These are phyloP conservation scores for Blastobotrys malaysiensis DNA, from an alignment of 1,139 yeast genomes.

Conservation along the genomic window DNA sequence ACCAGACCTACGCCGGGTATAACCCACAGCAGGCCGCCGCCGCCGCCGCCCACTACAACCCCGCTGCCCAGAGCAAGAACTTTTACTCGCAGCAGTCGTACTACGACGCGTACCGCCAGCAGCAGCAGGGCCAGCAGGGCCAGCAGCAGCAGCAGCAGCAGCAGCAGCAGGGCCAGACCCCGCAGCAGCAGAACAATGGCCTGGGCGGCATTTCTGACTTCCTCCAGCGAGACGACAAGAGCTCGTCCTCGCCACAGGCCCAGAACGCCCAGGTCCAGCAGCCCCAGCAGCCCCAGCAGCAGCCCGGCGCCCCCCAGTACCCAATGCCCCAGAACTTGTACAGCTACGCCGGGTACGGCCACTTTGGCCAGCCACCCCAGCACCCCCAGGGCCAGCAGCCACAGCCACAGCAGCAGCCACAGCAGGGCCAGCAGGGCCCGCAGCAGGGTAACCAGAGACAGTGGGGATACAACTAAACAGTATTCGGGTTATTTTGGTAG, in stretches of 20 bases:
- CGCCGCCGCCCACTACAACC: slow-evolving; percentile 19
- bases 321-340: slow-evolving; percentile 30
- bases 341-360: slow-evolving; percentile 31
- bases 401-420: not conserved
- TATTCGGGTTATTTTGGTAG: not conserved
- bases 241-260: slow-evolving; percentile 25
- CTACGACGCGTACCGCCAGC: slow-evolving; percentile 23
- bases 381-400: slow-evolving; percentile 15
- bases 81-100: slow-evolving; percentile 25
- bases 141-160: slow-evolving; percentile 19
- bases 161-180: slow-evolving; percentile 16
- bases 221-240: slow-evolving; percentile 30
- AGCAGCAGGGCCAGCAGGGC: slow-evolving; percentile 16
- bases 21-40: slow-evolving; percentile 25
- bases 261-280: slow-evolving; percentile 12
- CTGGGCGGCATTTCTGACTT: slow-evolving; percentile 32
- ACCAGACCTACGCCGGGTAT: slow-evolving; percentile 28
- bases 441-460: slow-evolving; percentile 8
- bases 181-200: slow-evolving; percentile 18
- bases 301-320: slow-evolving; percentile 17
- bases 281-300: slow-evolving; percentile 20
- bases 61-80: slow-evolving; percentile 24
- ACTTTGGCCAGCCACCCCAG: slow-evolving; percentile 20
- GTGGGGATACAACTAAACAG: not conserved
- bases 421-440: slow-evolving; percentile 4